These are phyloP conservation scores for Fusarium avenaceum DNA, from an alignment of 2,329 filamentous ascomycete species.

Conservation along the genomic window DNA sequence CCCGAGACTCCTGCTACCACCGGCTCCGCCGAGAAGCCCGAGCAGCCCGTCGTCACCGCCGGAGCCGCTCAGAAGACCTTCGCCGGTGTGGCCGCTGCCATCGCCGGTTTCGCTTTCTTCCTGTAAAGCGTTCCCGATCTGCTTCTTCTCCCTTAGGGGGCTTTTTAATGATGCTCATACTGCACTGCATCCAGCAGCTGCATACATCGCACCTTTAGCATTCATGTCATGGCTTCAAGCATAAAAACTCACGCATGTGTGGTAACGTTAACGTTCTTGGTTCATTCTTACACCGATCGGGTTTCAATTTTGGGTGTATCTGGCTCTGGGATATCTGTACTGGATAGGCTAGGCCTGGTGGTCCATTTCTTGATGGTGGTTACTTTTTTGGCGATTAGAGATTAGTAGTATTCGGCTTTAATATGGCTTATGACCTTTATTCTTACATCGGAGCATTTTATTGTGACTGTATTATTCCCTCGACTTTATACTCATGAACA, in stretches of 20 bases:
- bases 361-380: constrained; percentile 40
- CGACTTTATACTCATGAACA: too few relatives aligned
- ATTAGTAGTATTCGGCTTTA: constrained; percentile 44
- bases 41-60: constrained; percentile 43
- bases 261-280: constrained; percentile 44
- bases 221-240: constrained; percentile 19
- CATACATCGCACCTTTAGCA: constrained; percentile 14
- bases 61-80: constrained; percentile 47
- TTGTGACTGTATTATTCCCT: neutral
- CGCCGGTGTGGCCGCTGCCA: constrained; percentile 41
- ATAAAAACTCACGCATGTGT: constrained; percentile 29
- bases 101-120: constrained; percentile 47
- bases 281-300: constrained; percentile 42
- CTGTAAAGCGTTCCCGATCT: constrained; percentile 39
- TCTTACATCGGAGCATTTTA: neutral
- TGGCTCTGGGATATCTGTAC: constrained; percentile 28
- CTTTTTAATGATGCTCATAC: constrained; percentile 6
- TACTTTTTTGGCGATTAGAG: constrained; percentile 41
- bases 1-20: neutral
- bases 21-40: constrained; percentile 14
- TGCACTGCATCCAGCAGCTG: neutral
- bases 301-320: constrained; percentile 20
- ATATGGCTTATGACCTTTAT: constrained; percentile 39
- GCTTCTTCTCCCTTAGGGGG: neutral
- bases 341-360: constrained; percentile 30